Evolutionary conservation across 805 yeast species (phyloP).

Genomic region (Saturnispora galanensis): DNA sequence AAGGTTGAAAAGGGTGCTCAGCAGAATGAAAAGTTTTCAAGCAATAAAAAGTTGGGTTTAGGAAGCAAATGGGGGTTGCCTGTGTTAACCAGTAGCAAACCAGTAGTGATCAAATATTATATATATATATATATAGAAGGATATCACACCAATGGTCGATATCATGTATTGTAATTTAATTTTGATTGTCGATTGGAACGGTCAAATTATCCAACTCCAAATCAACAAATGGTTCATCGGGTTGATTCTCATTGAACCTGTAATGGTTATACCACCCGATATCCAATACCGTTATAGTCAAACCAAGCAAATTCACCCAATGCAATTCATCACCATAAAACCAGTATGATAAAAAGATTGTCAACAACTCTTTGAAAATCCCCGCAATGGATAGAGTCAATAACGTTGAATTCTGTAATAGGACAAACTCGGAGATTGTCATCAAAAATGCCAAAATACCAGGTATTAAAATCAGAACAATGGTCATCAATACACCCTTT

Average conservation of each 20-base stretch:
- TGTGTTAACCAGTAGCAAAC: too few relatives aligned
- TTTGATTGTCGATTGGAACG: not conserved
- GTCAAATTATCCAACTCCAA: conserved; percentile 13
- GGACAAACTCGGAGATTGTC: conserved; percentile 81
- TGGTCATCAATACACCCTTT: conserved; percentile 47
- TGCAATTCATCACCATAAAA: conserved; percentile 69
- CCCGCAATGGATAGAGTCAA: conserved; percentile 86
- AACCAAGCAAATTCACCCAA: conserved; percentile 60
- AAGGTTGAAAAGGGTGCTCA: too few relatives aligned
- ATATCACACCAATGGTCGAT: too few relatives aligned
- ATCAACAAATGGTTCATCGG: conserved; percentile 15
- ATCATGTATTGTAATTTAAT: not conserved
- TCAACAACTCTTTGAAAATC: conserved; percentile 81
- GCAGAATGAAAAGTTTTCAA: too few relatives aligned
- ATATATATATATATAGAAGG: not conserved
- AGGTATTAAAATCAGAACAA: conserved; percentile 59
- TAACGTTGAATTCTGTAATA: conserved; percentile 73
- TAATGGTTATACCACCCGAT: conserved; percentile 76
- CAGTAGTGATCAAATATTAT: not conserved
- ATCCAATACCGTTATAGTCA: conserved; percentile 64
- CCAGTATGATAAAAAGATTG: conserved; percentile 59
- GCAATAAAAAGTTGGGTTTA: too few relatives aligned
- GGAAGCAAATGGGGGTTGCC: too few relatives aligned
- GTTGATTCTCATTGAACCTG: conserved; percentile 31
- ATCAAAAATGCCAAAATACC: conserved; percentile 82